phyloP scores from a whole-genome alignment of 257 asterid species.

The Solanum chiquidenum region DNA sequence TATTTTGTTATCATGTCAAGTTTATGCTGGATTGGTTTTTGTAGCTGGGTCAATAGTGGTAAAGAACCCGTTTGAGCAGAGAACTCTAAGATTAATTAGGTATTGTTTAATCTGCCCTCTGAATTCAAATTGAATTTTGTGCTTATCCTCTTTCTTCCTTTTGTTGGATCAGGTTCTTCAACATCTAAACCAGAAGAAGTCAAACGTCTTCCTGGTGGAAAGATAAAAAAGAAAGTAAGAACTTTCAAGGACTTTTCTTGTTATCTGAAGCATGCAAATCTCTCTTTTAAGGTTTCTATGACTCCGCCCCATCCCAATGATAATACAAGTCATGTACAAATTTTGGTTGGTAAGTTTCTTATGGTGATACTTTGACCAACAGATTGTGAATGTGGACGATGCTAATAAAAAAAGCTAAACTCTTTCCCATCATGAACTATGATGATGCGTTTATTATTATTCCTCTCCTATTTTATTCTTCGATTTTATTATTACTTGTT shows the following conservation, averaged over 20 bases:
- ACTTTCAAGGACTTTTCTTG: neutral
- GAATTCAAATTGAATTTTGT: neutral
- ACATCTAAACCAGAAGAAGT: slow-evolving; percentile 77
- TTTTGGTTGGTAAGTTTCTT: neutral
- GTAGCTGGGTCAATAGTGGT: neutral
- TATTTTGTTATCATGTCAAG: neutral
- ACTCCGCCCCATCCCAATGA: neutral
- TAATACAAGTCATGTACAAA: neutral
- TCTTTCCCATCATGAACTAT: neutral
- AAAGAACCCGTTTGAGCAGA: neutral
- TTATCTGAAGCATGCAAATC: neutral
- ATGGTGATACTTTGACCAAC: neutral
- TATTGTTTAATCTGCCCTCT: neutral
- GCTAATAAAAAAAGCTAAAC: neutral
- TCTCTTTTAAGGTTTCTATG: neutral
- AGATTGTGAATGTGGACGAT: neutral
- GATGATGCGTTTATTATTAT: neutral
- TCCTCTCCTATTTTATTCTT: neutral
- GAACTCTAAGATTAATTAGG: neutral
- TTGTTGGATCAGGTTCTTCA: slow-evolving; percentile 57
- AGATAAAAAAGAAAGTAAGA: slow-evolving; percentile 81
- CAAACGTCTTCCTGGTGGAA: slow-evolving; percentile 96
- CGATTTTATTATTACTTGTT: neutral
- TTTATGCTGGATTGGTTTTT: neutral
- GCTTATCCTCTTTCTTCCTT: neutral